These are phyloP conservation scores for Daphne laureola DNA, from an alignment of 441 rosid genomes.

Conservation along the genomic window DNA sequence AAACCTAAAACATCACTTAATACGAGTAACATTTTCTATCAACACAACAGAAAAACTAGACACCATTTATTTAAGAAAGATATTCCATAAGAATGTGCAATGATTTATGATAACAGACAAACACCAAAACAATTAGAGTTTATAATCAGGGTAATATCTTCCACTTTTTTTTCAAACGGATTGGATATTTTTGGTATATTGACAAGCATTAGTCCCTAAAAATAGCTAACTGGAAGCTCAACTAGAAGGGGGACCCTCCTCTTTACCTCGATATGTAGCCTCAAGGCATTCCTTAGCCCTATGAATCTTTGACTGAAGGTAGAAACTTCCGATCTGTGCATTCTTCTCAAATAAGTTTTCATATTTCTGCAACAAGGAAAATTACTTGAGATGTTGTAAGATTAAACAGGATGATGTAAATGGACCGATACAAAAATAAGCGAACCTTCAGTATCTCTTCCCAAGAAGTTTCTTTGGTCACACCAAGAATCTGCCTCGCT, in stretches of 20 bases:
- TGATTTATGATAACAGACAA: no score
- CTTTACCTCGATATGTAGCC: constrained; percentile 31
- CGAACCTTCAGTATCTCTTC: constrained; percentile 68
- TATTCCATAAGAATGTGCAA: no score
- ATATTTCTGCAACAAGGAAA: constrained; percentile 46
- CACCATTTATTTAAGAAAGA: no score
- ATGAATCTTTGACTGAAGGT: constrained; percentile 87
- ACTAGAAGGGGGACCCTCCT: constrained; percentile 39
- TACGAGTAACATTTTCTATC: no score
- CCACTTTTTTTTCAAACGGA: no score
- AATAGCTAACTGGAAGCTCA: constrained; percentile 16
- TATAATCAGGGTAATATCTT: no score
- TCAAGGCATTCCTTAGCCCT: constrained; percentile 92
- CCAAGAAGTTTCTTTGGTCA: constrained; percentile 61
- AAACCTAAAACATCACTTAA: no score
- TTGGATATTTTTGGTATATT: no score
- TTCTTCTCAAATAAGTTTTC: constrained; percentile 71
- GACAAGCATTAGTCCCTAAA: no score
- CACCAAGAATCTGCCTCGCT: constrained; percentile 86
- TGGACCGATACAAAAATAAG: neutral
- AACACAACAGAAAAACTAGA: no score
- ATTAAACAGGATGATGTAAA: neutral
- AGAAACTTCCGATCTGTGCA: constrained; percentile 82
- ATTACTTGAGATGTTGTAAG: neutral
- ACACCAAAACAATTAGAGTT: no score